Percentiles rank a stretch among this genome's conserved stretches.
Conservation (phyloP, 1,139 yeast species). For the Geotrichum aggregatum region DNA sequence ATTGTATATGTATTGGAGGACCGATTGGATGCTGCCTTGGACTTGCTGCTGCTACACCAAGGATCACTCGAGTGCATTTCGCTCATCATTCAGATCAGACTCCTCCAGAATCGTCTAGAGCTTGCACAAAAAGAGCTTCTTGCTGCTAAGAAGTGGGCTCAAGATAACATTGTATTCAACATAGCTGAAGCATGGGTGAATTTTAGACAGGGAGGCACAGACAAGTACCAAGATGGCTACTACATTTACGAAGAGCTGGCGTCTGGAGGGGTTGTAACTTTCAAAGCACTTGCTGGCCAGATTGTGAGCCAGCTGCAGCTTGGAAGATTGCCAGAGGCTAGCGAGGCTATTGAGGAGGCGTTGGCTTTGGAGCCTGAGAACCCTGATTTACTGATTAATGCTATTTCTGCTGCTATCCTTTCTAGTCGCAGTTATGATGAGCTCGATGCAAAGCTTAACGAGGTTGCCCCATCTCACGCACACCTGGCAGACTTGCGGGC, state of each 20-base stretch:
- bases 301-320: constrained; percentile 46
- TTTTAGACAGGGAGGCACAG: constrained; percentile 55
- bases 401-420: constrained; percentile 52
- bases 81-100: constrained; percentile 38
- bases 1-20: constrained; percentile 34
- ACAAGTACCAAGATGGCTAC: constrained; percentile 55
- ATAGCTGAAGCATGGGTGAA: constrained; percentile 60
- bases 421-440: constrained; percentile 46
- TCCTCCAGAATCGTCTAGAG: constrained; percentile 36
- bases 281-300: constrained; percentile 47
- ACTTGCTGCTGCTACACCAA: constrained; percentile 33
- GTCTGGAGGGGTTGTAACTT: constrained; percentile 45
- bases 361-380: constrained; percentile 38
- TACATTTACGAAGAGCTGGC: constrained; percentile 72
- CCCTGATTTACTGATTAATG: constrained; percentile 56
- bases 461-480: constrained; percentile 49
- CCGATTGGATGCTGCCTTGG: constrained; percentile 37
- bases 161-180: constrained; percentile 65
- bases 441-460: constrained; percentile 43
- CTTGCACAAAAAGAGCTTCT: constrained; percentile 37
- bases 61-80: constrained; percentile 38
- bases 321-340: constrained; percentile 48
- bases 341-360: constrained; percentile 45
- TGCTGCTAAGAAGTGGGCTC: constrained; percentile 48
- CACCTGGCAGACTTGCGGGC: constrained; percentile 49